Conservation (phyloP, 192 early-diverging fungal species). For the Podila verticillata region DNA sequence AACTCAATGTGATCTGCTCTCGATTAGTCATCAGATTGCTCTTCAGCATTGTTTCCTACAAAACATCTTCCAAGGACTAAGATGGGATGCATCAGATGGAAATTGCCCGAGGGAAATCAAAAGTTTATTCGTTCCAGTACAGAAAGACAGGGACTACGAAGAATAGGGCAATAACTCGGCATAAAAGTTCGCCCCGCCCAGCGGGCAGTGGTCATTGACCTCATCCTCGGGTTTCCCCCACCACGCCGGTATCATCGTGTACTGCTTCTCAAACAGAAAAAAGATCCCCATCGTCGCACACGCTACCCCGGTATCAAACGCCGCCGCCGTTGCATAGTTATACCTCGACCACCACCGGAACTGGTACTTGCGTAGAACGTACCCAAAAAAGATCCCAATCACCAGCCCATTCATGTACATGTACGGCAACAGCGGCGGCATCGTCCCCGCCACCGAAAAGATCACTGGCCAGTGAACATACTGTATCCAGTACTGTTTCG, state of each 20-base stretch:
- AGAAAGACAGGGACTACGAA: too few species aligned
- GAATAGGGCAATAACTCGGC: too few species aligned
- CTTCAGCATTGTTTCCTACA: too few species aligned
- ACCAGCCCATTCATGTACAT: conserved; percentile 46
- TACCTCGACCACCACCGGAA: conserved; percentile 66
- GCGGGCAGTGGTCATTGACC: too few species aligned
- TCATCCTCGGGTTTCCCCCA: neutral
- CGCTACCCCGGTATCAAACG: conserved; percentile 54
- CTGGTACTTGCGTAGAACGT: conserved; percentile 66
- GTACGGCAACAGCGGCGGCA: conserved; percentile 67
- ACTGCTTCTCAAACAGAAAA: conserved; percentile 17
- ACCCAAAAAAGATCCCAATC: conserved; percentile 72
- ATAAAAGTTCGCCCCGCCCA: too few species aligned
- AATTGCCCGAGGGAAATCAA: too few species aligned
- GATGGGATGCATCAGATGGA: too few species aligned
- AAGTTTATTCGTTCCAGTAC: too few species aligned
- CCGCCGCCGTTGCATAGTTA: conserved; percentile 56
- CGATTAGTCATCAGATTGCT: too few species aligned
- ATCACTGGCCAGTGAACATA: conserved; percentile 74
- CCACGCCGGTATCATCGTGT: conserved; percentile 5
- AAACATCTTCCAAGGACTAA: too few species aligned
- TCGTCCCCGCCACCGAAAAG: conserved; percentile 60
- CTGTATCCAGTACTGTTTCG: conserved; percentile 51
- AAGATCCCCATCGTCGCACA: conserved; percentile 45
- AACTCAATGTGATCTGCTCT: too few species aligned